These are phyloP conservation scores for Colletotrichum graminicola DNA, from an alignment of 2,329 filamentous ascomycete genomes.

Conservation along the genomic window DNA sequence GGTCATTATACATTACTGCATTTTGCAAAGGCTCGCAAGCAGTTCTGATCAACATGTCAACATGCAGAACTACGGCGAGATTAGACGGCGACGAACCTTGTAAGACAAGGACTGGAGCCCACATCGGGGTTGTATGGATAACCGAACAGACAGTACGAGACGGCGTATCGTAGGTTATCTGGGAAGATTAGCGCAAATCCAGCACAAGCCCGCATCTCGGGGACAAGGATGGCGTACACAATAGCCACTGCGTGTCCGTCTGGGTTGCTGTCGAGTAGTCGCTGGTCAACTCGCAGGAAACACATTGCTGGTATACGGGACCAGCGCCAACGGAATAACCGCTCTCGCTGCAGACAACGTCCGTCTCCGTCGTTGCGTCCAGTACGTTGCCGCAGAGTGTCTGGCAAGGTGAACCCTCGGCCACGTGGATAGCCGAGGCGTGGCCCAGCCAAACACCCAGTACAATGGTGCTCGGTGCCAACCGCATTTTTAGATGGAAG, in stretches of 20 bases:
- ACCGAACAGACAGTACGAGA: slow-evolving; percentile 68
- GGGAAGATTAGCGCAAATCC: slow-evolving; percentile 6
- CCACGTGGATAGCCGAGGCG: slow-evolving; percentile 55
- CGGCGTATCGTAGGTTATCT: slow-evolving; percentile 71
- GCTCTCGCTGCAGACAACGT: slow-evolving; percentile 62
- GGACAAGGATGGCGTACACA: slow-evolving; percentile 62
- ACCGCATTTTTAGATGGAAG: slow-evolving; percentile 32
- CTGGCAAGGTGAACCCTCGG: slow-evolving; percentile 62
- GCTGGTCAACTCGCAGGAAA: slow-evolving; percentile 66
- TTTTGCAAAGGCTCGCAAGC: slow-evolving; percentile 64
- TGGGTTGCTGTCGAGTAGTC: slow-evolving; percentile 56
- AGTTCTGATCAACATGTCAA: slow-evolving; percentile 52
- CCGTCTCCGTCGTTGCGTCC: slow-evolving; percentile 57
- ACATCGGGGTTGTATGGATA: slow-evolving; percentile 57
- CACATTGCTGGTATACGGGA: slow-evolving; percentile 64
- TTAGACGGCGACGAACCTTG: slow-evolving; percentile 56
- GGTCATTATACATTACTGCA: slow-evolving; percentile 62
- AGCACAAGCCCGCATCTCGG: background rate
- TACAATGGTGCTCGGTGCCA: slow-evolving; percentile 39
- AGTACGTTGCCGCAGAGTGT: slow-evolving; percentile 67
- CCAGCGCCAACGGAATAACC: slow-evolving; percentile 56
- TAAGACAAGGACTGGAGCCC: slow-evolving; percentile 63
- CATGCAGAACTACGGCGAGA: background rate
- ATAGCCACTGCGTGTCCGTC: slow-evolving; percentile 65
- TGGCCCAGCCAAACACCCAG: slow-evolving; percentile 45